Evolutionary conservation across 768 basidiomycete species (phyloP).

Genomic region (Dentipellis sp.): DNA sequence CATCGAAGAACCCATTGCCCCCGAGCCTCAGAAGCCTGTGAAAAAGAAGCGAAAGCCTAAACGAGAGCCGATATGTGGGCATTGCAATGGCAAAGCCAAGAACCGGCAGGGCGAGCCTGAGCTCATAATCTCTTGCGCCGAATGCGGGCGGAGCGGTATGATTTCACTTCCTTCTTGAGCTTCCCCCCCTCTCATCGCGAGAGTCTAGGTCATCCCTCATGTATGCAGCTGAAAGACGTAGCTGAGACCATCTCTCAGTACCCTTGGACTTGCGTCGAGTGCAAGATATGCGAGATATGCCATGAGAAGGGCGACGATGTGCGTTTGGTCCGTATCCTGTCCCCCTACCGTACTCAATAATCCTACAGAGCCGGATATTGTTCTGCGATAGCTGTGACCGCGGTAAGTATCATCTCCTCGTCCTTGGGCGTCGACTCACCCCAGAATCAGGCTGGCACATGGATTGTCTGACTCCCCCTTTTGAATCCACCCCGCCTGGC

Average conservation of each 20-base stretch:
- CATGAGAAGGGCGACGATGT: constrained; percentile 83
- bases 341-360: constrained; percentile 14
- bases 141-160: constrained; percentile 79
- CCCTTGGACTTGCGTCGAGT: constrained; percentile 83
- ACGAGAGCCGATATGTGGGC: constrained; percentile 64
- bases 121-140: constrained; percentile 65
- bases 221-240: constrained; percentile 56
- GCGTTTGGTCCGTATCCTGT: constrained; percentile 14
- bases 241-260: constrained; percentile 59
- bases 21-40: constrained; percentile 27
- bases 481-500: constrained; percentile 64
- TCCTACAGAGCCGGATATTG: constrained; percentile 58
- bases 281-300: constrained; percentile 89
- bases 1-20: constrained; percentile 31
- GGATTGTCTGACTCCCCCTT: constrained; percentile 67
- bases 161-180: background rate
- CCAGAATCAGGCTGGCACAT: constrained; percentile 60
- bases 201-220: constrained; percentile 66
- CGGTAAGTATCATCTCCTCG: constrained; percentile 9
- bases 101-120: constrained; percentile 56
- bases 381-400: constrained; percentile 95
- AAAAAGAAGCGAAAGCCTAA: constrained; percentile 36
- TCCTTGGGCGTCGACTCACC: background rate
- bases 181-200: constrained; percentile 20
- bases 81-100: constrained; percentile 58